Evolutionary conservation across 768 basidiomycete species (phyloP), one percentile per base, ranked within the genome.

Genomic region (Hortiboletus campestris): DNA sequence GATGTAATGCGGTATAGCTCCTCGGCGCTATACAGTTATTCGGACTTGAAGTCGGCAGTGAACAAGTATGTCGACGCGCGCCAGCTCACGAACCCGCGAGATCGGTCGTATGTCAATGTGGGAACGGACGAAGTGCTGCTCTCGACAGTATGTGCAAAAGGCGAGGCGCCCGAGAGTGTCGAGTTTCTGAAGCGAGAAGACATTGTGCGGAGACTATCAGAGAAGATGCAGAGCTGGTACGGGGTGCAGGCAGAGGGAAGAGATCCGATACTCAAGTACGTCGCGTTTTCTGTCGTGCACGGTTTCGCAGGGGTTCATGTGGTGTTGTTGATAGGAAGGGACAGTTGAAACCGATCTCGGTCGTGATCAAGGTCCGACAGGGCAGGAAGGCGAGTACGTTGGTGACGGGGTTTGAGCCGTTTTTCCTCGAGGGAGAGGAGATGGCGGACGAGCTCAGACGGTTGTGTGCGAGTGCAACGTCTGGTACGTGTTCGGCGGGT

Each of bases 401-500:
- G 44, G 78, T 95, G 49, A 84, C 85, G 0, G 88, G 89, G 0
- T 88, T 91, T 55, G 94, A 97, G 67, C 80, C 86, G 0, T 97
- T 86, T 69, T 74, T 81, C 28, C 71, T 91, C 11, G 76, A 83
- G 14, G 81, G 85, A 13, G 85, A 90, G 12, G 81, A 82, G 29
- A 83, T 94, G 71, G 86, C 87, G 2, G 89, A 94, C 44, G 89
- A 90, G 45, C 72, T 96, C 55, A 80, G 84, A 53, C 88, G 82
- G 70, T 63, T 77, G 2, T 96, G 93, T 64, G 92, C 93, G 2
- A 84, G 86, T 42, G 80, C 91, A 11, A 89, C 94, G 6, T 85
- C 89, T 42, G 82, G 90, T 88, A 55, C 46, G 83, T 67, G 19
- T 32, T 53, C 4, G 16, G 5, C 13, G 16, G 52, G 2, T 39